Percentiles rank a stretch among this genome's conserved stretches.
Conservation (phyloP, 1,139 yeast species). For the Geotrichum europaeum region DNA sequence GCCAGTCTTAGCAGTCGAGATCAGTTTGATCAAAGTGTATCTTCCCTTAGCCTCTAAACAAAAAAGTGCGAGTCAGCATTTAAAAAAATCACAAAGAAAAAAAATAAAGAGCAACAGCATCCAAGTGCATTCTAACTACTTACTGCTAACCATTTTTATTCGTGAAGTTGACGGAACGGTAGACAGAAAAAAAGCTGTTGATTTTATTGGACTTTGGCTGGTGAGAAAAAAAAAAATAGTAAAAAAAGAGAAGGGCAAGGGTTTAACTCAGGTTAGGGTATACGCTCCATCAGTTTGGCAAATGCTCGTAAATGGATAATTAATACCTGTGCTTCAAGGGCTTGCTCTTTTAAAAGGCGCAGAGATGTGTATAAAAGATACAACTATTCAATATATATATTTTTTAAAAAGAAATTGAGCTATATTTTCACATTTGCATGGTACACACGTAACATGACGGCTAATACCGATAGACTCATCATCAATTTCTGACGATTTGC, state of each 20-base stretch:
- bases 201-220: neutral
- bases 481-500: too few species aligned
- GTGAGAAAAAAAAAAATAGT: neutral
- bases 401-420: too few species aligned
- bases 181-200: neutral
- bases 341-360: too few species aligned
- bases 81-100: neutral
- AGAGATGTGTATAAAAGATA: too few species aligned
- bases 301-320: neutral
- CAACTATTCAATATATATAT: too few species aligned
- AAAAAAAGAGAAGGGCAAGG: neutral
- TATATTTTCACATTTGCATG: too few species aligned
- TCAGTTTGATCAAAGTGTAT: slow-evolving; percentile 55
- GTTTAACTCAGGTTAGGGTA: slow-evolving; percentile 7
- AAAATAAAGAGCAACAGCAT: neutral
- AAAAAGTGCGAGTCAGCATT: neutral
- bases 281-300: neutral
- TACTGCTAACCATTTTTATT: slow-evolving; percentile 17
- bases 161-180: neutral
- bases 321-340: too few species aligned
- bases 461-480: too few species aligned
- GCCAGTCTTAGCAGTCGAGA: slow-evolving; percentile 86
- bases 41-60: slow-evolving; percentile 18
- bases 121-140: neutral
- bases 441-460: too few species aligned